These are phyloP conservation scores for Rhizoclosmatium sp. DNA, from an alignment of 192 early-diverging fungal genomes.

Conservation along the genomic window DNA sequence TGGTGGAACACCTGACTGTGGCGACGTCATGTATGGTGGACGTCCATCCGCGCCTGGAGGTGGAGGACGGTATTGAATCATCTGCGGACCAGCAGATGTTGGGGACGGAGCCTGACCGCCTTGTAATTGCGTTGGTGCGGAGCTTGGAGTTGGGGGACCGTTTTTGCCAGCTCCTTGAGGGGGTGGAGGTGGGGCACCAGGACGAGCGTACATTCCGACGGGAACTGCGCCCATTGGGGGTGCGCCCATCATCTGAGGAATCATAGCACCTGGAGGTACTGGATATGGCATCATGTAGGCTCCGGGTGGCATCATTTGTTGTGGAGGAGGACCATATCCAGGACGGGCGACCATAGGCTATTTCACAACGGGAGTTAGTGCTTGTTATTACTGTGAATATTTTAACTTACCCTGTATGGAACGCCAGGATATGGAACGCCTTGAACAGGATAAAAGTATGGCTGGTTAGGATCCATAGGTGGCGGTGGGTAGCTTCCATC, in stretches of 20 bases:
- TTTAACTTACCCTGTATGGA: constrained; percentile 28
- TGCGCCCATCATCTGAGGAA: constrained; percentile 42
- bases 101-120: neutral
- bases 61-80: constrained; percentile 5
- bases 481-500: constrained; percentile 23
- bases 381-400: neutral
- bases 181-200: constrained; percentile 2
- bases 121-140: constrained; percentile 10
- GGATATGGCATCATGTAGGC: constrained; percentile 39
- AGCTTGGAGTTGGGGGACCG: constrained; percentile 27
- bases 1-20: neutral
- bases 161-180: constrained; percentile 5
- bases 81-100: neutral
- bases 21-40: neutral
- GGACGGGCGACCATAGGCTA: constrained; percentile 39
- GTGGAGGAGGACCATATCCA: constrained; percentile 28
- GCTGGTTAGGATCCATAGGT: constrained; percentile 30
- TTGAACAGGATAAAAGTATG: constrained; percentile 16
- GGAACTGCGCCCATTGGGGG: constrained; percentile 13
- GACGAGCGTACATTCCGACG: constrained; percentile 1
- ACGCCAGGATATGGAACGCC: constrained; percentile 20
- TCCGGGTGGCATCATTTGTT: constrained; percentile 26
- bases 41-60: constrained; percentile 7
- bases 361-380: neutral
- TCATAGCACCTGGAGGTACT: constrained; percentile 21